Base-by-base conservation (phyloP, 805 yeast species). In the Yarrowia phangngaensis region DNA sequence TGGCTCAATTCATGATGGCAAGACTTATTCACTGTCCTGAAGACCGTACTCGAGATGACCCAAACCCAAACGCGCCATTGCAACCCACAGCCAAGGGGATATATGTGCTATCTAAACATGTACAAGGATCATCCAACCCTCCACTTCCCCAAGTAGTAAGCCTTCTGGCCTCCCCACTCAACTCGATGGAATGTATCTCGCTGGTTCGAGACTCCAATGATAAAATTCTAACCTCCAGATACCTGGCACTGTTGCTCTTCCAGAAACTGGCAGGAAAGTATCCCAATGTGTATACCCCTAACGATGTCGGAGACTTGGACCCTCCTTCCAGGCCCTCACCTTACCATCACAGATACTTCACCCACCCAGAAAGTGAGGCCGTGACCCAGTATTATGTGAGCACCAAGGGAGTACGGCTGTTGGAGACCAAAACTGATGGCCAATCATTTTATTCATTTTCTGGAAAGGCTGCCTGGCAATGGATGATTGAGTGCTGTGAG, bases 51-150 rank as follows among this genome's bases (percentile, higher is more conserved):
- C 61, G 83, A 32, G 54, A 60, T 11, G 65, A 61, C 31, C 71
- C 80, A 5, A 73, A 72, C 43, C 64, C 58, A 0, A 67, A 64
- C 4, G 66, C 70, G 0, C 52, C 69, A 2, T 60, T 86, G 20
- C 97, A 90, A 60, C 95, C 95, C 4, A 86, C 96, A 0, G 88
- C 97, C 0, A 90, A 90, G 59, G 97, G 97, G 1, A 78, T 87
- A 6, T 80, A 87, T 0, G 59, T 86, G 0, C 63, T 89, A 2
- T 78, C 76, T 41, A 67, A 70, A 13, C 86, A 80, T 60, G 78
- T 82, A 53, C 67, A 70, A 43, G 74, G 69, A 31, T 63, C 72
- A 36, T 94, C 88, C 0, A 62, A 79, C 38, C 69, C 65, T 34
- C 63, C 63, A 12, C 52, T 57, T 1, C 51, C n/a, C n/a, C n/a